Conservation (phyloP, 257 asterid genomes). For the Rubia yunnanensis region DNA sequence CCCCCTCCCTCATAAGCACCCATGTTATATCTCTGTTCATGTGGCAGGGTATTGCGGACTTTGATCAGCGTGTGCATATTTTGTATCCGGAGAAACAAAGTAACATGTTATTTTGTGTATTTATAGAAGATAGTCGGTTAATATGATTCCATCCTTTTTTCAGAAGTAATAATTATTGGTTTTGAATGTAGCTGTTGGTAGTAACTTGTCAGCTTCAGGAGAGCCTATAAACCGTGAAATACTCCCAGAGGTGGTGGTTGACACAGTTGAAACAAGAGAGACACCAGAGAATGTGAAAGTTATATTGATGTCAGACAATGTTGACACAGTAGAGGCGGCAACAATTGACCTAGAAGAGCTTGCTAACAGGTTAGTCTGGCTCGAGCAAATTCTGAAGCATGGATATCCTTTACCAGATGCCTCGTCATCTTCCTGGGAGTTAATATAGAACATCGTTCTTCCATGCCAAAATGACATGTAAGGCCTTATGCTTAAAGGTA, state of each 20-base stretch:
- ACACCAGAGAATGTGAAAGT: not conserved
- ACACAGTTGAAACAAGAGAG: not conserved
- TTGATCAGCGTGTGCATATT: conserved; percentile 14
- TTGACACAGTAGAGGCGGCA: not conserved
- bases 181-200: conserved; percentile 12
- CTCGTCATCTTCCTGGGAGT: not conserved
- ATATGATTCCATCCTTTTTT: not conserved
- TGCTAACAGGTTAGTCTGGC: not conserved
- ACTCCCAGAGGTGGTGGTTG: conserved; percentile 7
- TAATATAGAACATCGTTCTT: not conserved
- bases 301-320: not conserved
- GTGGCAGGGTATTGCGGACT: conserved; percentile 18
- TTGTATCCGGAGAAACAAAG: conserved; percentile 21
- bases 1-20: not conserved
- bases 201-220: not conserved
- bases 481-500: not conserved
- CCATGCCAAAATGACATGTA: too few relatives aligned
- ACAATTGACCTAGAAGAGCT: not conserved
- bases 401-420: not conserved
- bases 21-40: not conserved
- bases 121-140: not conserved
- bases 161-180: not conserved
- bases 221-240: not conserved
- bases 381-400: not conserved
- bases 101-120: conserved; percentile 2